These are phyloP conservation scores for Umbelopsis sp. DNA, from an alignment of 192 early-diverging fungal genomes.

Conservation along the genomic window DNA sequence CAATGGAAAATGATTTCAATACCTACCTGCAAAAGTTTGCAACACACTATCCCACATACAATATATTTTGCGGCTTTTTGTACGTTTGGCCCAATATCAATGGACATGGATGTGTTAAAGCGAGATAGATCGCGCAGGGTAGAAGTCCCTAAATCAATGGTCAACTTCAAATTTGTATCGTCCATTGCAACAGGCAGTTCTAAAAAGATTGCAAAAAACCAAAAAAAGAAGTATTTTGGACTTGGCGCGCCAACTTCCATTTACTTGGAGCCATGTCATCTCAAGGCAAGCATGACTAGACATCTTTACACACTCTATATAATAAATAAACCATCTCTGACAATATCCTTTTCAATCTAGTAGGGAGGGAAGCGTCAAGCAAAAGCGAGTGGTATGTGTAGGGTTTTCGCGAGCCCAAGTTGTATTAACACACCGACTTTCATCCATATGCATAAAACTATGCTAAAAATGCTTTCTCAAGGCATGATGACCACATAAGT, in stretches of 20 bases:
- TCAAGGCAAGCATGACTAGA: not conserved
- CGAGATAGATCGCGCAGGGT: conserved; percentile 5
- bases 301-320: not conserved
- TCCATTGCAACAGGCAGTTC: not conserved
- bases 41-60: not conserved
- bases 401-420: too few species aligned
- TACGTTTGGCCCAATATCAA: conserved; percentile 3
- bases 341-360: too few species aligned
- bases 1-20: too few species aligned
- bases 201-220: not conserved
- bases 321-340: too few species aligned
- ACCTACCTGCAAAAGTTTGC: conserved; percentile 1
- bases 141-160: not conserved
- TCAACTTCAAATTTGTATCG: conserved; percentile 1
- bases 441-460: too few species aligned
- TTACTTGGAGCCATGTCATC: not conserved
- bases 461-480: too few species aligned
- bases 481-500: too few species aligned
- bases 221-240: too few species aligned
- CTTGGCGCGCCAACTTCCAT: not conserved
- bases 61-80: not conserved
- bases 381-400: too few species aligned
- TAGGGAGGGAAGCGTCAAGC: too few species aligned
- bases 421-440: too few species aligned
- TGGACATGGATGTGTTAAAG: not conserved